Evolutionary conservation across 1,284 basidiomycete genomes (phyloP).

Genomic region (Mycena sp.): DNA sequence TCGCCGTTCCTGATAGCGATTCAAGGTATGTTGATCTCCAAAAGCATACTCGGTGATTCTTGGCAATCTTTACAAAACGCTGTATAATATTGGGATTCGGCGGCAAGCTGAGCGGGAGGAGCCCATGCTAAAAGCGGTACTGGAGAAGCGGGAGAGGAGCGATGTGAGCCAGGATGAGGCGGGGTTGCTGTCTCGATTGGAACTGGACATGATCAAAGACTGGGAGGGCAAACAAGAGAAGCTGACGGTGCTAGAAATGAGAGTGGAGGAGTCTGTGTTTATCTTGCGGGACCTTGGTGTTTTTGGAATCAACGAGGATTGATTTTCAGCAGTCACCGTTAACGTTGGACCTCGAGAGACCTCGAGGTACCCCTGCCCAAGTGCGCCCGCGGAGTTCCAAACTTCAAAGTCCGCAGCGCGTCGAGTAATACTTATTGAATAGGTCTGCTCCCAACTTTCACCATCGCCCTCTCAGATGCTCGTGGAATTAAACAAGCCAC

Average conservation of each 20-base stretch:
- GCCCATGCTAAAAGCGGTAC: constrained; percentile 69
- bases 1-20: background rate
- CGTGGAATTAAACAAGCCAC: constrained; percentile 64
- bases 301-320: constrained; percentile 46
- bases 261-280: constrained; percentile 88
- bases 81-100: constrained; percentile 84
- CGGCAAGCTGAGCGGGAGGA: constrained; percentile 77
- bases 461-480: constrained; percentile 34
- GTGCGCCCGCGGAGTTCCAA: too few relatives aligned
- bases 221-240: constrained; percentile 79
- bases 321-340: too few relatives aligned
- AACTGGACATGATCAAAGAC: constrained; percentile 71
- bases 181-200: constrained; percentile 71
- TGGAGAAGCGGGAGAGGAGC: constrained; percentile 82
- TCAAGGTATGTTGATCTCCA: constrained; percentile 81
- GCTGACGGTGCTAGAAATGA: constrained; percentile 78
- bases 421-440: too few relatives aligned
- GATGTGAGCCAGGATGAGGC: constrained; percentile 80
- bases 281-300: constrained; percentile 79
- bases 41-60: constrained; percentile 85
- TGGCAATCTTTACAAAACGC: constrained; percentile 84
- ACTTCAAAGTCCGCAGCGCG: too few relatives aligned
- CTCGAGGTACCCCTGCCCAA: too few relatives aligned
- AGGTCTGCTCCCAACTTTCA: background rate
- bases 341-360: too few relatives aligned